Evolutionary conservation across 768 basidiomycete species (phyloP), one percentile per base, ranked within the genome.

Genomic region (Naganishia kalamii): DNA sequence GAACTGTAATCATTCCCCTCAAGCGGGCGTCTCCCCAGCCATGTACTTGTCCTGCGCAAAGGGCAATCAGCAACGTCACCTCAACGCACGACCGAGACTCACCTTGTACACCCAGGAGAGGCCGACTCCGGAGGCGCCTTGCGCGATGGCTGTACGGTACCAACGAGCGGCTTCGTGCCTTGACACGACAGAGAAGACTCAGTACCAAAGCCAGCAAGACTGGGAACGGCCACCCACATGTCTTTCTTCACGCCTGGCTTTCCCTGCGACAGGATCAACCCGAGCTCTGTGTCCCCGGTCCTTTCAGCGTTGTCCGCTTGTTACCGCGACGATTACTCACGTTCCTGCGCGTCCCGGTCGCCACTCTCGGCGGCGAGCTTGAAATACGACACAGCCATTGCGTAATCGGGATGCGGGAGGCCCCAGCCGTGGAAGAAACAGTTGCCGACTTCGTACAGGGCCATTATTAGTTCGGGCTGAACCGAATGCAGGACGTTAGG

Each of bases 41-140:
- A 65, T 49, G 48, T 65, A 65, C 48, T 65, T 65, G 23, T 65
- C 64, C 64, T 65, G 23, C 29, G 25, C 50, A 27, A 4, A n/a
- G 5, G 17, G 19, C 13, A 11, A 44, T 17, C 21, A 41, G 19
- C 29, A 33, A 25, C 8, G 7, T 25, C 21, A 25, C 1, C 17
- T 12, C 49, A 44, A 59, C n/a, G 37, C 8, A 0, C 32, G 8
- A 68, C 72, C 1, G n/a, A 8, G 6, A 30, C 66, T 63, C 54
- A 75, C 76, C 70, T 77, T 77, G 69, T 74, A 76, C 3, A 77
- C 66, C 76, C 76, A 77, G 19, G 75, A 72, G 44, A 77, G 52
- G 3, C 76, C 76, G 23, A 60, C 59, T 43, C 33, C 40, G n/a
- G 47, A 54, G 3, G 41, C 32, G 32, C 63, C 62, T 10, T 72